A percentile compares a stretch with the other conserved stretches of the same genome.
Evolutionary conservation across 768 basidiomycete species (phyloP).

Genomic region (Saitozyma podzolica): DNA sequence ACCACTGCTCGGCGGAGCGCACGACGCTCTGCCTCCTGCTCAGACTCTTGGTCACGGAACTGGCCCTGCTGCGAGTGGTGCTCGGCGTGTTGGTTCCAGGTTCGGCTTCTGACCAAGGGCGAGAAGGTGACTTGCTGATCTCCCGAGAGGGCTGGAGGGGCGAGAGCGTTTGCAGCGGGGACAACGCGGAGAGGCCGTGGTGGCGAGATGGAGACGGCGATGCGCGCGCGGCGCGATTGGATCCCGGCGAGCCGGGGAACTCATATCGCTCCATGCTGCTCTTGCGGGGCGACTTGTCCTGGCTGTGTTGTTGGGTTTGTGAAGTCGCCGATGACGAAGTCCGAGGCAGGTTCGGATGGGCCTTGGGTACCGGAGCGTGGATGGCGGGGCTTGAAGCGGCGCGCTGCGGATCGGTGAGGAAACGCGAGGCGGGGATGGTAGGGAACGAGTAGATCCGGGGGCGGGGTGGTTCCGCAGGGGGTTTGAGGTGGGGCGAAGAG

Average conservation of each 20-base stretch:
- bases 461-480: too few species aligned
- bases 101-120: not conserved
- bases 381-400: not conserved
- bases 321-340: too few species aligned
- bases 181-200: slow-evolving; percentile 39
- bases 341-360: not conserved
- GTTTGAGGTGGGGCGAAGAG: too few species aligned
- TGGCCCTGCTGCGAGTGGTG: slow-evolving; percentile 21
- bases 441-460: too few species aligned
- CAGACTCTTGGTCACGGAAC: slow-evolving; percentile 29
- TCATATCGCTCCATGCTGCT: not conserved
- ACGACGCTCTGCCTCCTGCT: slow-evolving; percentile 41
- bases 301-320: too few species aligned
- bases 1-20: slow-evolving; percentile 30
- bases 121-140: not conserved
- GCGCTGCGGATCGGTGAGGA: not conserved
- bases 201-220: slow-evolving; percentile 1
- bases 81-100: not conserved
- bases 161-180: slow-evolving; percentile 47
- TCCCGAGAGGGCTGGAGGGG: slow-evolving; percentile 31
- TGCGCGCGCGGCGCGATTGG: not conserved
- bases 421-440: too few species aligned
- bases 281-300: not conserved
- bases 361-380: not conserved
- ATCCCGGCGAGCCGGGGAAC: not conserved